Conservation (phyloP, 1,284 basidiomycete genomes). For the Fomitopsis pinicola region DNA sequence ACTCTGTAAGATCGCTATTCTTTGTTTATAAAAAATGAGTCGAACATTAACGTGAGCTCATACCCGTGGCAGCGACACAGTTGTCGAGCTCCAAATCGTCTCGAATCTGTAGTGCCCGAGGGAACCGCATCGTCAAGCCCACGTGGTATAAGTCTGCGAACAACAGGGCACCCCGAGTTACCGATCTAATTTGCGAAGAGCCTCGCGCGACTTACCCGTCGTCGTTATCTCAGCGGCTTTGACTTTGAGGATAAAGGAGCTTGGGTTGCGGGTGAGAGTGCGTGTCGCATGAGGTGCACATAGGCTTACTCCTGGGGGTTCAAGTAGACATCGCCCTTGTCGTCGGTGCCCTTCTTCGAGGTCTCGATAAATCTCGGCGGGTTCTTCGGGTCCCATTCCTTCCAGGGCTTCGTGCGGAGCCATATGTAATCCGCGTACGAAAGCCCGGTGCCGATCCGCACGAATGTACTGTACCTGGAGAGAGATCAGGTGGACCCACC, state of each 20-base stretch:
- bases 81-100: slow-evolving; percentile 67
- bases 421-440: slow-evolving; percentile 82
- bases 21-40: background rate
- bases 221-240: slow-evolving; percentile 86
- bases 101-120: slow-evolving; percentile 76
- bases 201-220: slow-evolving; percentile 42
- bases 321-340: slow-evolving; percentile 79
- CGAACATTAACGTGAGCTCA: slow-evolving; percentile 6
- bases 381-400: slow-evolving; percentile 59
- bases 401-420: slow-evolving; percentile 75
- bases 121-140: slow-evolving; percentile 83
- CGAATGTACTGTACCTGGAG: slow-evolving; percentile 71
- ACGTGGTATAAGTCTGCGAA: slow-evolving; percentile 65
- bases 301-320: slow-evolving; percentile 69
- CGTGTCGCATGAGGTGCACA: slow-evolving; percentile 1
- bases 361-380: slow-evolving; percentile 61
- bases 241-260: slow-evolving; percentile 84
- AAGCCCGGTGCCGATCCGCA: slow-evolving; percentile 84
- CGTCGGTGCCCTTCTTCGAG: slow-evolving; percentile 56
- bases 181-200: no score
- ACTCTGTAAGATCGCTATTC: slow-evolving; percentile 47
- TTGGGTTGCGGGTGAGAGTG: slow-evolving; percentile 23
- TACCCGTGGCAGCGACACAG: slow-evolving; percentile 67
- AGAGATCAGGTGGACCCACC: background rate
- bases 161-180: background rate